Evolutionary conservation across 2,329 filamentous ascomycete species (phyloP).

Genomic region (Rhynchosporium graminicola): DNA sequence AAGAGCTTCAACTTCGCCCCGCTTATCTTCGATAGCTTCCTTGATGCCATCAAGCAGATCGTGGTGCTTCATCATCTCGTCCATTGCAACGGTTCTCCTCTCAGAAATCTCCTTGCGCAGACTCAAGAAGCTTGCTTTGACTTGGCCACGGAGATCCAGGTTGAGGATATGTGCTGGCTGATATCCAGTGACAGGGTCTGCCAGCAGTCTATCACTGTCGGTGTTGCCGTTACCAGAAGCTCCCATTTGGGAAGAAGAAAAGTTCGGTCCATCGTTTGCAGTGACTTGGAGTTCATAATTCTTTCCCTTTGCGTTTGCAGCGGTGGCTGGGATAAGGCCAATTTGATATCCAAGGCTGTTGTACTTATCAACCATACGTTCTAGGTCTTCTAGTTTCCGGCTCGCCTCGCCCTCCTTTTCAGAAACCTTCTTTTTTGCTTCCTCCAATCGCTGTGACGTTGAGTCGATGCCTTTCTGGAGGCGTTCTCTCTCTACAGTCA

Average conservation of each 20-base stretch:
- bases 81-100: constrained; percentile 76
- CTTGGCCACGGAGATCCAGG: constrained; percentile 78
- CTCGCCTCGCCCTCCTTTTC: constrained; percentile 90
- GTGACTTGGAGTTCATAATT: constrained; percentile 84
- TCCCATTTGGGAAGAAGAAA: constrained; percentile 62
- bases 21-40: constrained; percentile 95
- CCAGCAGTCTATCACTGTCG: constrained; percentile 75
- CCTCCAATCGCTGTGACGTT: constrained; percentile 74
- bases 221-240: constrained; percentile 40
- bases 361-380: constrained; percentile 84
- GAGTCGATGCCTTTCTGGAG: constrained; percentile 86
- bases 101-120: constrained; percentile 93
- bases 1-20: constrained; percentile 86
- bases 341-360: constrained; percentile 95
- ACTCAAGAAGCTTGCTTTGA: constrained; percentile 75
- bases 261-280: constrained; percentile 77
- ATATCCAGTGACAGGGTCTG: constrained; percentile 82
- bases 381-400: constrained; percentile 85
- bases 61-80: constrained; percentile 91
- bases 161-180: constrained; percentile 87
- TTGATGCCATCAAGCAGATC: constrained; percentile 93
- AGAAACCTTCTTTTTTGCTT: constrained; percentile 77
- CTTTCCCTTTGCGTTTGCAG: constrained; percentile 79
- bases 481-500: constrained; percentile 92
- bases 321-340: constrained; percentile 81